Evolutionary conservation across 768 basidiomycete species (phyloP), one percentile per base, ranked within the genome.

Genomic region (Wakefieldia striispora): DNA sequence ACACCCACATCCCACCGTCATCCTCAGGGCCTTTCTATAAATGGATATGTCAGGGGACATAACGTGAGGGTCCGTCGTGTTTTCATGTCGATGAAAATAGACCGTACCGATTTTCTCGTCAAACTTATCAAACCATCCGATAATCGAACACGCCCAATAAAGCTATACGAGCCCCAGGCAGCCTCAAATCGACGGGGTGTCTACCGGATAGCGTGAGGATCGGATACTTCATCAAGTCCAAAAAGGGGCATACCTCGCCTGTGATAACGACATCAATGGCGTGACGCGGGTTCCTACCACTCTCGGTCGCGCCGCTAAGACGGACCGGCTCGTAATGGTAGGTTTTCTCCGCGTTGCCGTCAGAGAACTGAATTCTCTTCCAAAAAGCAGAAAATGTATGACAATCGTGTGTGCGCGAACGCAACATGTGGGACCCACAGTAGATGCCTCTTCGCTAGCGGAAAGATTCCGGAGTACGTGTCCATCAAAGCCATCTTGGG

Each of bases 91-190:
- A 29, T 44, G 48, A 58, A 45, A 41, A 54, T 49, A 45, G 29
- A 45, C 52, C 79, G 53, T 58, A 86, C 84, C 57, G 83, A 78
- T 67, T 80, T 75, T 61, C 86, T 76, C 63, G 76, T 78, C 62
- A 88, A 69, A 41, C 73, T 71, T 53, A 90, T 76, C 57, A 73
- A 65, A 16, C 86, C 87, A 61, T 86, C 80, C 34, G 71, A 70
- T 23, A 70, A 51, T 29, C 77, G 71, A 39, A 87, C 73, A 21
- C 78, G 70, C 42, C 88, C 88, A 11, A 72, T 70, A 59, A 83
- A 81, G 49, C 64, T 75, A 64, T 79, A 87, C 11, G 80, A 78
- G 5, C 81, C 84, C 85, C 88, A 90, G 8, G 82, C 82, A 34
- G 71, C 69, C 50, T 81, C 81, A 47, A 81, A 78, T 40, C 74